Conservation (phyloP, 805 yeast species). For the Cyberlindnera misumaiensis region DNA sequence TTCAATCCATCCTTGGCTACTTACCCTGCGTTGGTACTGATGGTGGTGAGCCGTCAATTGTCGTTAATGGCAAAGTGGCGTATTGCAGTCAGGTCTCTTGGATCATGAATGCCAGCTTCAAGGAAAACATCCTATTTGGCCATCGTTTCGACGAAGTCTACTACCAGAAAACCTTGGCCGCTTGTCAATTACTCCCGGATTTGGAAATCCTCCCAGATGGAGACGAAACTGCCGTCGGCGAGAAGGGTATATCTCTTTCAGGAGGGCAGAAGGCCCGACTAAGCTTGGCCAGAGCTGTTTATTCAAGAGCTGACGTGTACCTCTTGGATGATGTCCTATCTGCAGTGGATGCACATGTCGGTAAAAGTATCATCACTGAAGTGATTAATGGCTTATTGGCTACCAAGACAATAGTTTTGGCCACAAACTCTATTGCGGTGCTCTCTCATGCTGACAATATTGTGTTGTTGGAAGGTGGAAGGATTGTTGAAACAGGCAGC, state of each 20-base stretch:
- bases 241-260: constrained; percentile 52
- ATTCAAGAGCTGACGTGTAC: constrained; percentile 51
- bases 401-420: constrained; percentile 67
- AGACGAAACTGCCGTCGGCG: constrained; percentile 75
- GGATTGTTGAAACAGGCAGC: constrained; percentile 58
- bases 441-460: constrained; percentile 66
- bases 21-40: no score
- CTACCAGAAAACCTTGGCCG: constrained; percentile 72
- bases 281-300: constrained; percentile 63
- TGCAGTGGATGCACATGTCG: constrained; percentile 74
- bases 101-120: constrained; percentile 92
- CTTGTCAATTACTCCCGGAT: constrained; percentile 83
- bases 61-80: constrained; percentile 72
- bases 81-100: constrained; percentile 93
- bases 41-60: constrained; percentile 19
- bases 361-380: constrained; percentile 71
- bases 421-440: constrained; percentile 83
- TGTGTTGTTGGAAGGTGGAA: constrained; percentile 62
- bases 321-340: constrained; percentile 60
- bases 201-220: constrained; percentile 78
- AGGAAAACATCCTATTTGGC: constrained; percentile 88
- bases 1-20: constrained; percentile 37
- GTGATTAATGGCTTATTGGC: constrained; percentile 73
- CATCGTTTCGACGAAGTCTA: constrained; percentile 74
- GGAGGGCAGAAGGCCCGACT: constrained; percentile 64